Base-by-base conservation (phyloP, 2,329 filamentous ascomycete genomes). In the Leptographium procerum region DNA sequence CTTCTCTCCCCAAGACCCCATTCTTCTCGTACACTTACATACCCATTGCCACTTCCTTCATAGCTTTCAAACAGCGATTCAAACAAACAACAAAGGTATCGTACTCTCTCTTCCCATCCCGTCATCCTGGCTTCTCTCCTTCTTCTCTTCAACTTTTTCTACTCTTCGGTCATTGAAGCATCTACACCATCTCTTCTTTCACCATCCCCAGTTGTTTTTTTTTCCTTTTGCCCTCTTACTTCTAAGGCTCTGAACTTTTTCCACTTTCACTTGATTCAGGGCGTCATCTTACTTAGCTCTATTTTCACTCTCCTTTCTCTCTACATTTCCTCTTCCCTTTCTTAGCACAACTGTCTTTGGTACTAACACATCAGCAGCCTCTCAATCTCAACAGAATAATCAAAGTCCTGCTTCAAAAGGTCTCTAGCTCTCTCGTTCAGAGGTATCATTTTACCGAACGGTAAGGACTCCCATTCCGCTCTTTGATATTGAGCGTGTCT, bases 131-230 rank as follows among this genome's bases (percentile, higher is more conserved):
- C 43, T 43, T 26, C 29, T 28, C 43, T 52, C 22, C 45, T 13
- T 51, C 26, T 24, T 36, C 19, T 59, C 22, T 54, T 33, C 48
- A 50, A 28, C 57, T 57, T 61, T 57, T 61, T 60, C 57, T 59
- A 59, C 61, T 59, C n/a, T 29, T 63, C 60, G 58, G 60, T 62
- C 47, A 47, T 64, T 61, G 61, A 52, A 64, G 56, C 60, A 61
- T 63, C 56, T 56, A 57, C 61, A 62, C 62, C 57, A 36, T 43
- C 40, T 34, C 40, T 33, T 43, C 40, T 43, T 43, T 56, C 54
- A 34, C 29, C 29, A 16, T 29, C n/a, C 29, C 40, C 14, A 24
- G 48, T 29, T 56, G 28, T 48, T 59, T 59, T 59, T 36, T 48
- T 59, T 57, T 36, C n/a, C 22, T 28, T 5, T 10, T 14, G 19